phyloP scores from a whole-genome alignment of 257 asterid genomes.

The Cinchona pubescens region DNA sequence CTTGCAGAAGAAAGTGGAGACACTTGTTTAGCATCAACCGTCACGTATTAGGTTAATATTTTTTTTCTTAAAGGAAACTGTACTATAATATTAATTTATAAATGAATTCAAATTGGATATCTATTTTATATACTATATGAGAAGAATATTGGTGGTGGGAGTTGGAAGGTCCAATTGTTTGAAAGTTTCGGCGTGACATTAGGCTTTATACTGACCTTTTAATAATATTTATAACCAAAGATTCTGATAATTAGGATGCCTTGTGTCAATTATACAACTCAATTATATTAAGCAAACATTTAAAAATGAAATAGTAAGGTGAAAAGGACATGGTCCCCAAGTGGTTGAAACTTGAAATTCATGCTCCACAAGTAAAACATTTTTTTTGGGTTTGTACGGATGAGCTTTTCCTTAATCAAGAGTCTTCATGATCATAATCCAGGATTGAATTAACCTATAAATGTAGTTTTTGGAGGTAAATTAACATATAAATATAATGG shows the following conservation, averaged over 20 bases:
- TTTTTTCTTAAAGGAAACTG: conserved; percentile 1
- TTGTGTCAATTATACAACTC: conserved; percentile 15
- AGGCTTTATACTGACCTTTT: conserved; percentile 22
- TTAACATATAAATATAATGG: no score
- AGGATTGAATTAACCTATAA: conserved; percentile 37
- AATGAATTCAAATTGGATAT: neutral
- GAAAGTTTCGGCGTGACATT: conserved; percentile 20
- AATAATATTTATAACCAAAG: conserved; percentile 8
- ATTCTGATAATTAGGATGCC: neutral
- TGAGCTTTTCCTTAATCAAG: conserved; percentile 7
- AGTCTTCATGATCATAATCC: conserved; percentile 28
- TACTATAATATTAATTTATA: neutral
- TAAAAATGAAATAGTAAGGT: conserved; percentile 9
- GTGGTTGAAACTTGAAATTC: conserved; percentile 3
- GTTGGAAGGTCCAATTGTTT: conserved; percentile 14
- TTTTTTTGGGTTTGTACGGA: conserved; percentile 20
- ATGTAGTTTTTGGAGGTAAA: no score
- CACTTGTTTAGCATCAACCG: conserved; percentile 2
- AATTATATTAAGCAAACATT: conserved; percentile 9
- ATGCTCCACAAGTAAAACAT: neutral
- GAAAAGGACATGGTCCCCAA: conserved; percentile 9
- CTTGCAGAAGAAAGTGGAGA: conserved; percentile 14
- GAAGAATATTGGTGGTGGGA: conserved; percentile 6
- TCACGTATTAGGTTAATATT: neutral
- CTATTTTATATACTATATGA: neutral